Evolutionary conservation across 2,329 filamentous ascomycete species (phyloP).

Genomic region (Arthrobotrys sphaeroides): DNA sequence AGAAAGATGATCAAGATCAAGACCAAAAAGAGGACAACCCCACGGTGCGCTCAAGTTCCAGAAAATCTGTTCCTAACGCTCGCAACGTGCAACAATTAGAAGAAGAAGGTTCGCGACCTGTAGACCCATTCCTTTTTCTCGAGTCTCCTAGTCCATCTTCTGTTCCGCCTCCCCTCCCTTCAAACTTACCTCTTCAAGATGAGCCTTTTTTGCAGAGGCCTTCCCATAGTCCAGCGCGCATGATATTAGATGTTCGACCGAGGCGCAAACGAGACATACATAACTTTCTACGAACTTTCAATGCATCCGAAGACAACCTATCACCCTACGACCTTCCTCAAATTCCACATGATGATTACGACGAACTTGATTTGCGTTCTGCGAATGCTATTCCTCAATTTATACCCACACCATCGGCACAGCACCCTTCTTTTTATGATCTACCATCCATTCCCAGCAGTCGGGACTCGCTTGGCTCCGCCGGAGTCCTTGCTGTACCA

Average conservation of each 20-base stretch:
- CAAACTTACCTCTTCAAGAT: slow-evolving; percentile 54
- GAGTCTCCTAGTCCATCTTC: slow-evolving; percentile 54
- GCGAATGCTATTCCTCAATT: neutral
- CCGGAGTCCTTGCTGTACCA: neutral
- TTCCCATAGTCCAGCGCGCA: slow-evolving; percentile 52
- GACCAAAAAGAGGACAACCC: slow-evolving; percentile 50
- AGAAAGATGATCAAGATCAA: slow-evolving; percentile 52
- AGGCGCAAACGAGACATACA: slow-evolving; percentile 49
- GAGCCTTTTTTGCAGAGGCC: slow-evolving; percentile 50
- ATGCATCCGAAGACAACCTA: slow-evolving; percentile 42
- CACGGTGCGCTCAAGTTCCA: slow-evolving; percentile 52
- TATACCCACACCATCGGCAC: neutral
- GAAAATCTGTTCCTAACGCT: slow-evolving; percentile 55
- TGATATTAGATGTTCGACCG: slow-evolving; percentile 53
- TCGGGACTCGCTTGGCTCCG: neutral
- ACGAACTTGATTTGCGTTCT: slow-evolving; percentile 1
- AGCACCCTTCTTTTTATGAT: neutral
- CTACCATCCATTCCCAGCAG: slow-evolving; percentile 38
- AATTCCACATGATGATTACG: slow-evolving; percentile 48
- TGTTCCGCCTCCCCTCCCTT: slow-evolving; percentile 54
- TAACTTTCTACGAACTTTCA: slow-evolving; percentile 51
- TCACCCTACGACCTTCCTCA: slow-evolving; percentile 46
- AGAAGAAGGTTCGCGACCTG: slow-evolving; percentile 54
- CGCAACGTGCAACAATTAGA: slow-evolving; percentile 54
- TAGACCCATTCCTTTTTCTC: slow-evolving; percentile 54